phyloP scores from a whole-genome alignment of 2,329 filamentous ascomycete genomes.

The Aspergillus neotritici region DNA sequence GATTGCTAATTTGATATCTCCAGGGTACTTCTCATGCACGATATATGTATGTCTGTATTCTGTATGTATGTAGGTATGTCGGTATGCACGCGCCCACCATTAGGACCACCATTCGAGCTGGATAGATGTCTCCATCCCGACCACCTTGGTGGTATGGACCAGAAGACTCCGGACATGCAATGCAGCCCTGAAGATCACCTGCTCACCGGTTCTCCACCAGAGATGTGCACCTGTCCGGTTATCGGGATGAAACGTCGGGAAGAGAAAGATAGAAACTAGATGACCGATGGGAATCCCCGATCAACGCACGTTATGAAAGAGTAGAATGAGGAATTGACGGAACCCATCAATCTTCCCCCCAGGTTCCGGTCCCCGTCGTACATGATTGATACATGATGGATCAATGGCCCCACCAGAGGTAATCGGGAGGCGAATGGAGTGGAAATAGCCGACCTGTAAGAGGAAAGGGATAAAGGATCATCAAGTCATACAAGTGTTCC shows the following conservation, averaged over 20 bases:
- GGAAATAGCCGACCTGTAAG: no score
- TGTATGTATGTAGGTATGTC: no score
- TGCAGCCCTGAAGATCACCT: constrained; percentile 21
- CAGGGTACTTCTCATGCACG: no score
- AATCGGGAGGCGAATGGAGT: constrained; percentile 13
- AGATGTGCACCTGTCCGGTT: background rate
- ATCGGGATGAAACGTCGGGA: background rate
- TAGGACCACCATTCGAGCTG: no score
- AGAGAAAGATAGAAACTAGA: background rate
- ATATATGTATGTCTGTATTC: no score
- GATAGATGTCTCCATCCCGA: background rate
- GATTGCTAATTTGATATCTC: no score
- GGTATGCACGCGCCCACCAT: no score
- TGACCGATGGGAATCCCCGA: no score
- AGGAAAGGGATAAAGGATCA: background rate
- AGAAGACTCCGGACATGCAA: constrained; percentile 18
- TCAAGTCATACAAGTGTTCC: constrained; percentile 4
- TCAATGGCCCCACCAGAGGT: constrained; percentile 3
- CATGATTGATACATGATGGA: constrained; percentile 4
- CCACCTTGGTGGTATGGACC: constrained; percentile 10
- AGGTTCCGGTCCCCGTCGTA: background rate
- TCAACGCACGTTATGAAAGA: no score
- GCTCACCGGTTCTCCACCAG: constrained; percentile 3
- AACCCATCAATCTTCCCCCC: no score
- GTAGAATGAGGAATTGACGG: no score